Evolutionary conservation across 108 stramenopile species (phyloP).

Genomic region (Pseudonitzschia delicatissima): DNA sequence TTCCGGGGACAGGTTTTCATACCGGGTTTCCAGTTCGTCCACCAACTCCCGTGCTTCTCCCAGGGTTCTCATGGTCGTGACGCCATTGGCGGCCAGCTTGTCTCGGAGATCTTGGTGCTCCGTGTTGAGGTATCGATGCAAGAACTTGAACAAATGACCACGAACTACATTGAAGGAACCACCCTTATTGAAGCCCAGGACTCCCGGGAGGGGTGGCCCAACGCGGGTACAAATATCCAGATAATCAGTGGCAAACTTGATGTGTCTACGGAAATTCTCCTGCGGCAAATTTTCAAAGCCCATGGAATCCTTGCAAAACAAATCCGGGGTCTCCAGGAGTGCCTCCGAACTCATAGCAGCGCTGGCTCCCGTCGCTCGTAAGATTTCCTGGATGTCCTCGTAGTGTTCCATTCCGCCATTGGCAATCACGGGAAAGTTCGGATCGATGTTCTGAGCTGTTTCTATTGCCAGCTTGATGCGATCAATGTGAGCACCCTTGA

Average conservation of each 20-base stretch:
- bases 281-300: constrained; percentile 29
- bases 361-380: constrained; percentile 69
- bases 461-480: constrained; percentile 45
- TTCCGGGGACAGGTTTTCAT: constrained; percentile 39
- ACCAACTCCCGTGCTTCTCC: constrained; percentile 51
- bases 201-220: constrained; percentile 75
- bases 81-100: constrained; percentile 34
- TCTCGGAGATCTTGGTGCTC: constrained; percentile 80
- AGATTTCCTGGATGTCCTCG: constrained; percentile 64
- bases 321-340: constrained; percentile 86
- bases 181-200: constrained; percentile 49
- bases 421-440: constrained; percentile 82
- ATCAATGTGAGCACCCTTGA: constrained; percentile 60
- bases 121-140: constrained; percentile 76
- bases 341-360: constrained; percentile 95
- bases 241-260: constrained; percentile 77
- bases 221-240: constrained; percentile 60
- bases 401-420: constrained; percentile 93
- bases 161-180: constrained; percentile 72
- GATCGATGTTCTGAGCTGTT: constrained; percentile 39
- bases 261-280: constrained; percentile 60
- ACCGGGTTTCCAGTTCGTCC: constrained; percentile 49
- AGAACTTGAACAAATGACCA: constrained; percentile 90
- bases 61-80: constrained; percentile 25
- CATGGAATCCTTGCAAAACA: constrained; percentile 53